Conservation (phyloP, 2,329 filamentous ascomycete genomes). For the Penicillium rolfsii region DNA sequence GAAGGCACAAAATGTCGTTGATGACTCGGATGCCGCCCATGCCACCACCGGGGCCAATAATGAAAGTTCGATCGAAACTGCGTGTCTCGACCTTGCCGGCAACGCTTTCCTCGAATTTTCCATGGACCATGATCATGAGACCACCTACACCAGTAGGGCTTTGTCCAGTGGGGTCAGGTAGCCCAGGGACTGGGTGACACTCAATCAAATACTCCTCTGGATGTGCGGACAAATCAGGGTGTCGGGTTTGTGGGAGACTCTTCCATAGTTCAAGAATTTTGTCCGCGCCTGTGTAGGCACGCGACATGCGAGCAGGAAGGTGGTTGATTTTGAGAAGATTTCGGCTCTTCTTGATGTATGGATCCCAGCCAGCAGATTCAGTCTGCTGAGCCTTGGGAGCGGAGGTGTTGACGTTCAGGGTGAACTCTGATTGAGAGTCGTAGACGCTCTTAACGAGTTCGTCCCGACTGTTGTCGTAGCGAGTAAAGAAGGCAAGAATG, state of each 20-base stretch:
- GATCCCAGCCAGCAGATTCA: slow-evolving; percentile 61
- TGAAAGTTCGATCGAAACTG: slow-evolving; percentile 80
- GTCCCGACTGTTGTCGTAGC: slow-evolving; percentile 73
- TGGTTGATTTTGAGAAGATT: slow-evolving; percentile 74
- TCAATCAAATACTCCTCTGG: slow-evolving; percentile 79
- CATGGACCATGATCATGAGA: slow-evolving; percentile 76
- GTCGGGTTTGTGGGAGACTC: slow-evolving; percentile 70
- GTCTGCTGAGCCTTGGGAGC: slow-evolving; percentile 58
- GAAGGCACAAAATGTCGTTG: slow-evolving; percentile 76
- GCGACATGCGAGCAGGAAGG: slow-evolving; percentile 63
- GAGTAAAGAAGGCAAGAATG: slow-evolving; percentile 70
- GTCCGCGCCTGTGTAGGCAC: slow-evolving; percentile 66
- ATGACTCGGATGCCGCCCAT: slow-evolving; percentile 72
- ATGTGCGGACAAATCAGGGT: slow-evolving; percentile 70
- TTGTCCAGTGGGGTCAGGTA: slow-evolving; percentile 69
- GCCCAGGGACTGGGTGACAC: slow-evolving; percentile 72
- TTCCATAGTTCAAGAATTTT: slow-evolving; percentile 71
- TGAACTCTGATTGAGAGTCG: slow-evolving; percentile 75
- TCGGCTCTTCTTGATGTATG: slow-evolving; percentile 76
- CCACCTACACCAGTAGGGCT: slow-evolving; percentile 72
- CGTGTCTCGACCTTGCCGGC: slow-evolving; percentile 64
- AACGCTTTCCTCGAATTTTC: slow-evolving; percentile 77
- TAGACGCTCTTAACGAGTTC: slow-evolving; percentile 70
- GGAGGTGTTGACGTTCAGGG: slow-evolving; percentile 70
- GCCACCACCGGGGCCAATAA: slow-evolving; percentile 73